Percentiles rank a stretch among this genome's conserved stretches.
phyloP scores from a whole-genome alignment of 306 rosid species.

The Cicer judaicum region DNA sequence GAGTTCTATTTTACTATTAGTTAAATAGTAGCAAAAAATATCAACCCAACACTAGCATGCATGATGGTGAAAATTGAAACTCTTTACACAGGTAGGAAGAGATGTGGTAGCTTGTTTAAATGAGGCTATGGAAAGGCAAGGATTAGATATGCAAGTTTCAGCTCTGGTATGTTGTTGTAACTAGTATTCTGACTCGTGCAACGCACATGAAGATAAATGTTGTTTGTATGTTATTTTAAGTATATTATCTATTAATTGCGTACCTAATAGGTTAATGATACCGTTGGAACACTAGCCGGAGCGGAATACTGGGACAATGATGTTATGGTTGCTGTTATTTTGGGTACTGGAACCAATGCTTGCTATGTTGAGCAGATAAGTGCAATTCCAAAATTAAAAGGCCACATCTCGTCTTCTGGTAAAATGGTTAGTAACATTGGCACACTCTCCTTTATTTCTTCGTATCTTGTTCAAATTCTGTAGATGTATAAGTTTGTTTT shows the following conservation, averaged over 20 bases:
- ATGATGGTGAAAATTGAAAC: conserved; percentile 37
- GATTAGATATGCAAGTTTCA: conserved; percentile 85
- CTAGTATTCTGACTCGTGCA: background rate
- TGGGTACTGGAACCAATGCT: conserved; percentile 98
- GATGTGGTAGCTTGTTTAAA: conserved; percentile 93
- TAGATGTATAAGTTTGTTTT: conserved; percentile 14
- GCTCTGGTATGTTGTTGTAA: conserved; percentile 69
- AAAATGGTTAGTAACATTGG: conserved; percentile 60
- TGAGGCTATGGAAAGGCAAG: conserved; percentile 84
- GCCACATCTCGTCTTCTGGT: conserved; percentile 64
- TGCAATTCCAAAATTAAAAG: conserved; percentile 74
- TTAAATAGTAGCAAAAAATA: background rate
- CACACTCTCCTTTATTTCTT: conserved; percentile 29
- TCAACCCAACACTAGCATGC: conserved; percentile 3
- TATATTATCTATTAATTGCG: conserved; percentile 8
- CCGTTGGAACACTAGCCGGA: conserved; percentile 93
- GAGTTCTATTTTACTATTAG: background rate
- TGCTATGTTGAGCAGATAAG: conserved; percentile 76
- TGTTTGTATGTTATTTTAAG: too few species aligned
- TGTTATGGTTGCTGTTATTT: conserved; percentile 85
- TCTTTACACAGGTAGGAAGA: conserved; percentile 74
- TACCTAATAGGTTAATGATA: conserved; percentile 72
- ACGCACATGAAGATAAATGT: too few species aligned
- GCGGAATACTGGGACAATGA: conserved; percentile 88
- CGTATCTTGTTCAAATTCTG: conserved; percentile 23